Base-by-base conservation (phyloP, 2,329 filamentous ascomycete species). In the Pezicula rhizophila region DNA sequence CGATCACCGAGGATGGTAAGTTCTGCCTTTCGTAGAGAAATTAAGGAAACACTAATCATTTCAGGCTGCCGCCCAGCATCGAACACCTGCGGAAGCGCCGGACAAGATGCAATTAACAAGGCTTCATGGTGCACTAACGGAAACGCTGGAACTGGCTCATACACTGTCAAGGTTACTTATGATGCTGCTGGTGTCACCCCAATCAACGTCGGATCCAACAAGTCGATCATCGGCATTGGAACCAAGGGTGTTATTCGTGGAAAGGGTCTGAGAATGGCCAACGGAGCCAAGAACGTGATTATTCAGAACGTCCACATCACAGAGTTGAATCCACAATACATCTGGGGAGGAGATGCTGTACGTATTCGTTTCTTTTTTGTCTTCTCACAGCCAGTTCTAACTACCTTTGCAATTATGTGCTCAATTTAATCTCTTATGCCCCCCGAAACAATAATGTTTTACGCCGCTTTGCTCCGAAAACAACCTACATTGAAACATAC, bases 81-180 rank as follows among this genome's bases (percentile, higher is more conserved):
- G 10, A 64, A 73, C 2, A 65, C 51, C 10, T 79, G 80, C 66
- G 55, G 52, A 23, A 38, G 42, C 7, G 52, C 51, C 20, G 55
- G 55, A 34, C 80, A 84, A 69, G 57, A 73, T 42, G 76, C 79
- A 49, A 80, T 81, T 68, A 80, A 83, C 63, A 68, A 82, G 65
- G 67, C 52, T 23, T 28, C 18, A 14, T 54, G 52, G 47, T 54
- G 52, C 42, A 49, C 76, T 46, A 68, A 69, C 33, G 74, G 77
- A 34, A 56, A 54, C 26, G 50, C 49, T 23, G 52, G 47, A 39
- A 20, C 41, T 15, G 39, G 41, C 11, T 34, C 25, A 8, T 42
- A 40, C 10, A 42, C 47, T 7, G 45, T 54, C 39, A 25, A 15
- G 11, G 56, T 58, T 10, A 56, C 25, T 2, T 60, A 59, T 38